Conservation (phyloP, 805 yeast genomes). For the Metschnikowia kofuensis region DNA sequence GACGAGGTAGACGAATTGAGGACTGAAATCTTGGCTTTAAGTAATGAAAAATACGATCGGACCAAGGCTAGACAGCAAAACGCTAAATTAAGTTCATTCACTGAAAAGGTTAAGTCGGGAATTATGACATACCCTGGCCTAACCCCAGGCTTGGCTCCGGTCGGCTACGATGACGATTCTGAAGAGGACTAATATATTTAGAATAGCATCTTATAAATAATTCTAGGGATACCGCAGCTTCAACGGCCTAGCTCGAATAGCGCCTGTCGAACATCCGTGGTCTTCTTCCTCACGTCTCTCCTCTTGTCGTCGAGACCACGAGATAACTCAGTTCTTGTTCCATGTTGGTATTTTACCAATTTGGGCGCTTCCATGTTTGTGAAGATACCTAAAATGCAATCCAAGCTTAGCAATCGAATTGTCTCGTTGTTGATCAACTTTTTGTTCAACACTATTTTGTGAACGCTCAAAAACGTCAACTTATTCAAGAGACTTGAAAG, state of each 20-base stretch:
- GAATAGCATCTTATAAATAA: conserved; percentile 15
- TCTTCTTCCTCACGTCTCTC: conserved; percentile 70
- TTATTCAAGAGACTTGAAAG: conserved; percentile 56
- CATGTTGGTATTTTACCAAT: conserved; percentile 50
- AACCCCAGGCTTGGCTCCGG: conserved; percentile 86
- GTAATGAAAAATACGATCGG: conserved; percentile 25
- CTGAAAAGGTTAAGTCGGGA: conserved; percentile 43
- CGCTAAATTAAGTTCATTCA: conserved; percentile 24
- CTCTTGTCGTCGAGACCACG: conserved; percentile 67
- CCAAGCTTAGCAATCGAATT: conserved; percentile 56
- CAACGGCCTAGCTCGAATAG: conserved; percentile 51
- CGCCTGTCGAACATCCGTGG: conserved; percentile 77
- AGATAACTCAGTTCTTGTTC: conserved; percentile 47
- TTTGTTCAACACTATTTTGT: conserved; percentile 14
- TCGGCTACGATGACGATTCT: conserved; percentile 42
- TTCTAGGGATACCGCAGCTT: conserved; percentile 1
- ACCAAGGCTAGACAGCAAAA: conserved; percentile 19
- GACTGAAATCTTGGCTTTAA: conserved; percentile 24
- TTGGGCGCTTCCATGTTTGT: conserved; percentile 31
- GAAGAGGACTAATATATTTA: conserved; percentile 21
- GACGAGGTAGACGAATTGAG: conserved; percentile 30
- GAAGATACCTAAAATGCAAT: conserved; percentile 47
- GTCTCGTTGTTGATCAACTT: conserved; percentile 37
- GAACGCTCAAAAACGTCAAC: conserved; percentile 39
- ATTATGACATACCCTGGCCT: conserved; percentile 55